These are phyloP conservation scores for Sugiyamaella neomexicana DNA, from an alignment of 1,139 yeast genomes.

Conservation along the genomic window DNA sequence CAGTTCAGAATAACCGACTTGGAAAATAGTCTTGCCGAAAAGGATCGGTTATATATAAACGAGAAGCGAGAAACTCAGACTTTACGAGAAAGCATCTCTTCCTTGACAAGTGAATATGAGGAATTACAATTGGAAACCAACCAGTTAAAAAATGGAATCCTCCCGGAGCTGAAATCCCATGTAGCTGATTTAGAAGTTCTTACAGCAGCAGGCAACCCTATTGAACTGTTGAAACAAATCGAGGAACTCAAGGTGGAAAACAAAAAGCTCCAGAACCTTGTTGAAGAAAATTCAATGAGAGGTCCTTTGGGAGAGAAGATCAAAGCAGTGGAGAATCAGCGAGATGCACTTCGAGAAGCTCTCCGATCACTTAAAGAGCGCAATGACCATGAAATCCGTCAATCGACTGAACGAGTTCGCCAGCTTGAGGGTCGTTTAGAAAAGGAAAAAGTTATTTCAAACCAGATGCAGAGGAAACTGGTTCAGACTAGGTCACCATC, in stretches of 20 bases:
- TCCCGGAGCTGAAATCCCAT: constrained; percentile 35
- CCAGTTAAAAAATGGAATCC: constrained; percentile 38
- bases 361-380: constrained; percentile 41
- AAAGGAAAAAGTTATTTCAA: constrained; percentile 30
- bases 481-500: constrained; percentile 31
- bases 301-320: constrained; percentile 42
- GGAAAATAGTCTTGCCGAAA: constrained; percentile 31
- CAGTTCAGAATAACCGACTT: constrained; percentile 28
- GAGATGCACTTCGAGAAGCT: constrained; percentile 46
- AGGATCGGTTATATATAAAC: constrained; percentile 29
- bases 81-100: constrained; percentile 26
- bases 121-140: constrained; percentile 38
- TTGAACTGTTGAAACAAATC: constrained; percentile 37
- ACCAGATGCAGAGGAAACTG: constrained; percentile 35
- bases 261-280: constrained; percentile 34
- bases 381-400: constrained; percentile 42
- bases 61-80: constrained; percentile 32
- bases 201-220: constrained; percentile 38
- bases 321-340: constrained; percentile 43
- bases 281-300: constrained; percentile 37
- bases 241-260: constrained; percentile 41
- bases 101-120: constrained; percentile 33
- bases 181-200: constrained; percentile 35
- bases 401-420: constrained; percentile 36
- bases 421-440: constrained; percentile 37